Evolutionary conservation across 352 stramenopile genomes (phyloP).

Genomic region (Peronospora belbahrii): DNA sequence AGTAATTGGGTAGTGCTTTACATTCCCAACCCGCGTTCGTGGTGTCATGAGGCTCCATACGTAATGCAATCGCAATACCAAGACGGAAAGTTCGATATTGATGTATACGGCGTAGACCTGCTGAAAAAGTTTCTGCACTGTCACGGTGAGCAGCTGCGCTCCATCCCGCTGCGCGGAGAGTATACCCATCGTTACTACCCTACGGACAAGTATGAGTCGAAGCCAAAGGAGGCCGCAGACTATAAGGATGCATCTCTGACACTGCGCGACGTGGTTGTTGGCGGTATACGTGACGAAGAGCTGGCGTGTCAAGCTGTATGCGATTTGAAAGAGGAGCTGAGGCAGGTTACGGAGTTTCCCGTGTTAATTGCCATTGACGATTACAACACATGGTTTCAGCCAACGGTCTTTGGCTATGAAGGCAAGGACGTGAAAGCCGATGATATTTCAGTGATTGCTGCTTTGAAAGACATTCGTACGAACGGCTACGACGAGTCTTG

Average conservation of each 20-base stretch:
- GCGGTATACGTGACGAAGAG: conserved; percentile 76
- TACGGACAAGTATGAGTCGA: conserved; percentile 48
- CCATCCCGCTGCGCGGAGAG: conserved; percentile 51
- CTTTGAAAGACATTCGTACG: conserved; percentile 58
- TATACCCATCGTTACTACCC: conserved; percentile 81
- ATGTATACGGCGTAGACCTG: conserved; percentile 71
- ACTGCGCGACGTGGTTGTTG: conserved; percentile 68
- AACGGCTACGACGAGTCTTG: conserved; percentile 53
- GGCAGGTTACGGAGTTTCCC: conserved; percentile 72
- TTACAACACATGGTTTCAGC: conserved; percentile 85
- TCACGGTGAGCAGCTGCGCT: conserved; percentile 61
- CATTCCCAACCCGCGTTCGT: conserved; percentile 66
- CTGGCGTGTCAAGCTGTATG: conserved; percentile 72
- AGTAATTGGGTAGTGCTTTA: conserved; percentile 84
- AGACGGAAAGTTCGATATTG: conserved; percentile 81
- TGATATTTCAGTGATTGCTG: conserved; percentile 79
- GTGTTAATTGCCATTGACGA: conserved; percentile 85
- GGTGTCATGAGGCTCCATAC: conserved; percentile 73
- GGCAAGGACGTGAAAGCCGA: conserved; percentile 55
- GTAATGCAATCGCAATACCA: conserved; percentile 78
- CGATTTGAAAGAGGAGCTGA: conserved; percentile 71
- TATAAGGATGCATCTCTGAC: conserved; percentile 58
- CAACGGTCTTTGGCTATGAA: conserved; percentile 84
- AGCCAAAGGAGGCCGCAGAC: conserved; percentile 55
- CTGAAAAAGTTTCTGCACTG: conserved; percentile 73